phyloP scores from a whole-genome alignment of 2,329 filamentous ascomycete species.

The Thelonectria discophora region DNA sequence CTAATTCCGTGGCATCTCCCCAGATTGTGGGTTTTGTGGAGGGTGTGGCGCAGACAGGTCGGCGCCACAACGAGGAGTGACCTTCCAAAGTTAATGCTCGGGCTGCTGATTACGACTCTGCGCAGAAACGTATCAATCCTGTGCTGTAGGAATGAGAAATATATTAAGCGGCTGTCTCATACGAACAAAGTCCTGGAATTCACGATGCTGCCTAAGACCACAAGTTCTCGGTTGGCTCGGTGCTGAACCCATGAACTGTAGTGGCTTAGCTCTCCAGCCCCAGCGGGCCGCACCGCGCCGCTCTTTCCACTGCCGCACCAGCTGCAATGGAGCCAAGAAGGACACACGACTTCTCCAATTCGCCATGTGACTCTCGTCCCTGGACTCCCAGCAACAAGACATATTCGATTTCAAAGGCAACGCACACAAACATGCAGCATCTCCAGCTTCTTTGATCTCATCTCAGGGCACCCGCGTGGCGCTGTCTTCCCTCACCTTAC shows the following conservation, averaged over 20 bases:
- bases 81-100: no score
- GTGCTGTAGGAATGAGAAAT: no score
- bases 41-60: no score
- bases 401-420: background rate
- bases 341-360: no score
- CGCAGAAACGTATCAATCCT: no score
- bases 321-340: background rate
- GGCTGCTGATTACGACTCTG: no score
- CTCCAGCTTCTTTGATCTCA: background rate
- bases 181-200: background rate
- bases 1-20: no score
- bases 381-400: background rate
- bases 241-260: background rate
- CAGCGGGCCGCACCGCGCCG: conserved; percentile 30
- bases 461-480: background rate
- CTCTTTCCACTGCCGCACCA: no score
- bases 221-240: background rate
- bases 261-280: conserved; percentile 21
- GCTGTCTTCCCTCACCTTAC: conserved; percentile 12
- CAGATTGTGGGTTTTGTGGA: no score
- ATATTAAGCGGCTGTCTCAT: no score
- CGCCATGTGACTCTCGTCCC: no score
- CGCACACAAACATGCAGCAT: background rate
- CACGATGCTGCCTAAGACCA: background rate
- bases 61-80: no score